These are phyloP conservation scores for Dactylellina sp. DNA, from an alignment of 2,329 filamentous ascomycete species.

Conservation along the genomic window DNA sequence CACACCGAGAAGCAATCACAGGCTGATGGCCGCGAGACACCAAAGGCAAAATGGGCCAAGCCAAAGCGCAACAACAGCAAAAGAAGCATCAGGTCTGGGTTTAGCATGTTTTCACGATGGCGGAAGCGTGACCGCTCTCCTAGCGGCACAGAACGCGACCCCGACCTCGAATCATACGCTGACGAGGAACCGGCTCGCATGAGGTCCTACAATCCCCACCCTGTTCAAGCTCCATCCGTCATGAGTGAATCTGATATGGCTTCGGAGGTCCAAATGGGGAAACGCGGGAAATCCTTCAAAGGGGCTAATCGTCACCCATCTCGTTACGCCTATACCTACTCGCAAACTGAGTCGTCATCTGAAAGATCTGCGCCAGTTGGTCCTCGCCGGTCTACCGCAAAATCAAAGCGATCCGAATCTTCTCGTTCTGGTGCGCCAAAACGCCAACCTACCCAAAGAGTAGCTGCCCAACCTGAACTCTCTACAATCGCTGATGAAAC, in stretches of 20 bases:
- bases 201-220: slow-evolving; percentile 52
- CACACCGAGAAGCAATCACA: slow-evolving; percentile 40
- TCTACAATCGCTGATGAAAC: slow-evolving; percentile 52
- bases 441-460: slow-evolving; percentile 38
- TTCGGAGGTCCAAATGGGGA: slow-evolving; percentile 29
- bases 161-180: slow-evolving; percentile 53
- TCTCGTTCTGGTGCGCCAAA: slow-evolving; percentile 39
- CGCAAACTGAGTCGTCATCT: slow-evolving; percentile 33
- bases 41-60: slow-evolving; percentile 52
- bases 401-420: slow-evolving; percentile 44
- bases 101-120: slow-evolving; percentile 47
- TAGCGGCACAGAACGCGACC: slow-evolving; percentile 35
- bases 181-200: slow-evolving; percentile 55
- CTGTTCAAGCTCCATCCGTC: slow-evolving; percentile 44
- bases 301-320: slow-evolving; percentile 41
- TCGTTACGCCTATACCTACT: slow-evolving; percentile 52
- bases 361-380: slow-evolving; percentile 34
- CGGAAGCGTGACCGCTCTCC: slow-evolving; percentile 42
- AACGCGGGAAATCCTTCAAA: slow-evolving; percentile 41
- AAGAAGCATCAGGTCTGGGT: slow-evolving; percentile 27
- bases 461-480: slow-evolving; percentile 45
- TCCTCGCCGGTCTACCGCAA: slow-evolving; percentile 52
- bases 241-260: slow-evolving; percentile 38
- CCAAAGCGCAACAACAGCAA: slow-evolving; percentile 52
- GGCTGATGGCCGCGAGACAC: slow-evolving; percentile 18